phyloP scores from a whole-genome alignment of 495 filamentous ascomycete species.

The Symbiotaphrina buchneri region DNA sequence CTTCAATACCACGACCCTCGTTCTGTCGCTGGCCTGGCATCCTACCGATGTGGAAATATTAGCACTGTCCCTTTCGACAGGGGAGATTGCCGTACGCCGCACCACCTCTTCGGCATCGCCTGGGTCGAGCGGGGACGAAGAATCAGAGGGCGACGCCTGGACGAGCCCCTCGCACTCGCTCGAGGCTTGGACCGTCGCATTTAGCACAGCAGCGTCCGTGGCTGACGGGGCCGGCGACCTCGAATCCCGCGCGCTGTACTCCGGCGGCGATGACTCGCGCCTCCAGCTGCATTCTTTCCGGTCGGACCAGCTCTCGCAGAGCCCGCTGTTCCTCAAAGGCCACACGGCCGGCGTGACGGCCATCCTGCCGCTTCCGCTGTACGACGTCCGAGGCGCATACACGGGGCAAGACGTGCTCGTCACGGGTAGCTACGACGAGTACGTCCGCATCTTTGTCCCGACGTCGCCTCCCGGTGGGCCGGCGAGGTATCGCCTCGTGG shows the following conservation, averaged over 20 bases:
- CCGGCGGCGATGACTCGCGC: constrained; percentile 46
- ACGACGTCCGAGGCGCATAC: not conserved
- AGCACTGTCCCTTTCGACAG: constrained; percentile 48
- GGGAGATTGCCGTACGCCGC: too few relatives aligned
- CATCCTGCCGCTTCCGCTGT: constrained; percentile 41
- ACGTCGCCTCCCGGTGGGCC: constrained; percentile 7
- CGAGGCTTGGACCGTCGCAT: constrained; percentile 47
- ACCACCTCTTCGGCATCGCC: not conserved
- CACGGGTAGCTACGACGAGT: constrained; percentile 87
- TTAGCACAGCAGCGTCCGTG: constrained; percentile 14
- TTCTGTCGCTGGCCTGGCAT: constrained; percentile 52
- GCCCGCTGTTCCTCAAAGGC: constrained; percentile 19
- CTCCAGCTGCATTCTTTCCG: not conserved
- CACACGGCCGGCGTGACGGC: constrained; percentile 78
- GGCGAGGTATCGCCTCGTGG: constrained; percentile 21
- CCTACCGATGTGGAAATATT: constrained; percentile 23
- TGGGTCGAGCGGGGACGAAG: not conserved
- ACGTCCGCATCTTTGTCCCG: constrained; percentile 42
- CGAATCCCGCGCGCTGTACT: constrained; percentile 23
- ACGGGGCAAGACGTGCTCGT: constrained; percentile 31
- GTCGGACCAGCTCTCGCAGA: constrained; percentile 2
- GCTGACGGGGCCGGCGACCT: too few relatives aligned
- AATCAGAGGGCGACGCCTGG: too few relatives aligned
- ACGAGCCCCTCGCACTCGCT: constrained; percentile 17
- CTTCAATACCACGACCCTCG: constrained; percentile 28